Evolutionary conservation across 129 eudicot species (phyloP), one percentile per base, ranked within the genome.

Genomic region (Deinandra increscens): DNA sequence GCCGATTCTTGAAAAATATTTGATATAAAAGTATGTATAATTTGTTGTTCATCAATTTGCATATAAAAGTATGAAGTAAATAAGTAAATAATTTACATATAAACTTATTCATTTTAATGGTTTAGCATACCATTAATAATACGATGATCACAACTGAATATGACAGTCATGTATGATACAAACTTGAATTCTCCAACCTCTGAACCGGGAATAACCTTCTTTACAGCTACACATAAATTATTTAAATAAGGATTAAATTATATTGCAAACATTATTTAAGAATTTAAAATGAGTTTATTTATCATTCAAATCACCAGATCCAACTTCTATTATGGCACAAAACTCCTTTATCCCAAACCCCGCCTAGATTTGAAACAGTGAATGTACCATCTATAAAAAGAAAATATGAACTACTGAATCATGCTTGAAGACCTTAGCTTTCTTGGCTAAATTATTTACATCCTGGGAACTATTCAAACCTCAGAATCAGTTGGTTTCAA

Each of bases 71-170:
- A n/a, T n/a, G n/a, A n/a, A n/a, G n/a, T n/a, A n/a, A n/a, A n/a
- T n/a, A n/a, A n/a, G n/a, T n/a, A n/a, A n/a, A n/a, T n/a, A n/a
- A n/a, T n/a, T n/a, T n/a, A n/a, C n/a, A n/a, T n/a, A n/a, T n/a
- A n/a, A n/a, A n/a, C n/a, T n/a, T n/a, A n/a, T n/a, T n/a, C n/a
- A n/a, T n/a, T n/a, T n/a, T n/a, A n/a, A n/a, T n/a, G n/a, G n/a
- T n/a, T n/a, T n/a, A n/a, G n/a, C 90, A 38, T 85, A 93, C 99
- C 99, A 81, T 93, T 97, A 69, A 93, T 81, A 36, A 93, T 97
- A 79, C 99, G 97, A 68, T 93, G 99, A 75, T 93, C 99, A 69
- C 99, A 93, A 81, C 99, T 93, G 69, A 93, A 83, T 49, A 97
- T 93, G 50, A 81, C 91, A 31, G 97, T 70, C 97, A 93, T 93